phyloP scores from a whole-genome alignment of 495 filamentous ascomycete species.

The Haplographium delicatum region DNA sequence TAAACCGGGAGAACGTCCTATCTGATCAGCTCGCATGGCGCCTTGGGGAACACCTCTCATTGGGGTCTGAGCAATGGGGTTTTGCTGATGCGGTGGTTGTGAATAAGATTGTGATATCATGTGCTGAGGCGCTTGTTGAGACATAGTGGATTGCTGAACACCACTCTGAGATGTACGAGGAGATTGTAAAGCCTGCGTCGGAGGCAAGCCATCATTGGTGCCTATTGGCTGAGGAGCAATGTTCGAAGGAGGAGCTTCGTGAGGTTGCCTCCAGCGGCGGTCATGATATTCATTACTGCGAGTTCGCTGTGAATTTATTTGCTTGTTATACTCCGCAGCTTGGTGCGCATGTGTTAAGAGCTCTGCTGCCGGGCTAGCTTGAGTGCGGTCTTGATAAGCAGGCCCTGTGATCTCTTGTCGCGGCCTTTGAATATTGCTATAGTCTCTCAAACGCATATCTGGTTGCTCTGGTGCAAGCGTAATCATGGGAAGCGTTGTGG shows the following conservation, averaged over 20 bases:
- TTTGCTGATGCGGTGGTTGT: constrained; percentile 25
- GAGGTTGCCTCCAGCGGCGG: constrained; percentile 70
- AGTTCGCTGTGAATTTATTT: constrained; percentile 65
- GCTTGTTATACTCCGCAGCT: constrained; percentile 85
- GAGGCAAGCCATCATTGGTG: constrained; percentile 37
- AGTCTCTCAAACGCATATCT: constrained; percentile 74
- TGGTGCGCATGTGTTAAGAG: constrained; percentile 84
- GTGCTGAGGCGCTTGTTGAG: constrained; percentile 24
- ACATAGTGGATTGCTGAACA: constrained; percentile 23
- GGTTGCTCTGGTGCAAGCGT: constrained; percentile 70
- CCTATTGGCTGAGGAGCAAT: constrained; percentile 38
- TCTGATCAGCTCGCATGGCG: constrained; percentile 26
- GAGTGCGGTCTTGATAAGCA: constrained; percentile 81
- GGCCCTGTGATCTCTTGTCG: constrained; percentile 86
- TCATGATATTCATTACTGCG: constrained; percentile 72
- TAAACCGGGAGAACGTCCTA: constrained; percentile 22
- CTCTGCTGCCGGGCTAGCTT: constrained; percentile 73
- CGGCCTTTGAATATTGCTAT: constrained; percentile 75
- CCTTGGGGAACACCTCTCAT: constrained; percentile 20
- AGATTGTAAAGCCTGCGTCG: constrained; percentile 30
- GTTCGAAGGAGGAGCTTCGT: constrained; percentile 52
- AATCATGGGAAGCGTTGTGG: constrained; percentile 78
- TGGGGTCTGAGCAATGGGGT: constrained; percentile 26
- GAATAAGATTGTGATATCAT: constrained; percentile 23
- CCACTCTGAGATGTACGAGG: constrained; percentile 22